A percentile compares a stretch with the other conserved stretches of the same genome.
Conservation (phyloP, 768 basidiomycete genomes). For the Trametes villosa region DNA sequence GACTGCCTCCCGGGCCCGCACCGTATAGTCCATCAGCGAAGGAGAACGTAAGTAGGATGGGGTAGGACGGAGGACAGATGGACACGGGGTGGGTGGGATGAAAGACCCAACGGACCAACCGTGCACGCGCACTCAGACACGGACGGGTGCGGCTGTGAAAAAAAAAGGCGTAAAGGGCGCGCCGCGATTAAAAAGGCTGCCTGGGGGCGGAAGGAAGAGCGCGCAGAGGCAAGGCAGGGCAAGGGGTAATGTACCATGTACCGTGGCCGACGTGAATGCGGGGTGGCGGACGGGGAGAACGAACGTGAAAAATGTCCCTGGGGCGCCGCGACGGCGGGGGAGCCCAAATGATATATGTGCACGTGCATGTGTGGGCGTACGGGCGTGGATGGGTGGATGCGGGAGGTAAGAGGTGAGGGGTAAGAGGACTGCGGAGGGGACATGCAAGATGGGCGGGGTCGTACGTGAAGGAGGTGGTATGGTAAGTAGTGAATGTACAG, state of each 20-base stretch:
- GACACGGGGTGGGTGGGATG: neutral
- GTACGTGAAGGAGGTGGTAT: neutral
- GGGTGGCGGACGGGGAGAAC: neutral
- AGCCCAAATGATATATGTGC: neutral
- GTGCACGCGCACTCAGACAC: neutral
- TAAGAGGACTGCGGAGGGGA: neutral
- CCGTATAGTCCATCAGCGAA: neutral
- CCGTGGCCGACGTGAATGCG: neutral
- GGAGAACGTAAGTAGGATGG: neutral
- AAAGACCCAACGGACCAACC: neutral
- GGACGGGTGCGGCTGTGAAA: neutral
- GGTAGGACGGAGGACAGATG: neutral
- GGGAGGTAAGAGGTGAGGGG: neutral
- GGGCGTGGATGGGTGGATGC: neutral
- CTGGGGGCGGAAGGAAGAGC: neutral
- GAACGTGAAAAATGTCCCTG: slow-evolving; percentile 5
- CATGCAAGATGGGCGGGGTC: neutral
- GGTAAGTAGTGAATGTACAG: slow-evolving; percentile 5
- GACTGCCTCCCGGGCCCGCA: slow-evolving; percentile 6
- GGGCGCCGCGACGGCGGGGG: slow-evolving; percentile 1
- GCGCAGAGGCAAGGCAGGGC: neutral
- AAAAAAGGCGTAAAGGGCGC: neutral
- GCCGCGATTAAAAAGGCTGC: neutral
- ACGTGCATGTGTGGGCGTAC: neutral
- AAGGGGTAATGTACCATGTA: neutral